These are phyloP conservation scores for Arachis stenosperma DNA, from an alignment of 306 rosid genomes.

Conservation along the genomic window DNA sequence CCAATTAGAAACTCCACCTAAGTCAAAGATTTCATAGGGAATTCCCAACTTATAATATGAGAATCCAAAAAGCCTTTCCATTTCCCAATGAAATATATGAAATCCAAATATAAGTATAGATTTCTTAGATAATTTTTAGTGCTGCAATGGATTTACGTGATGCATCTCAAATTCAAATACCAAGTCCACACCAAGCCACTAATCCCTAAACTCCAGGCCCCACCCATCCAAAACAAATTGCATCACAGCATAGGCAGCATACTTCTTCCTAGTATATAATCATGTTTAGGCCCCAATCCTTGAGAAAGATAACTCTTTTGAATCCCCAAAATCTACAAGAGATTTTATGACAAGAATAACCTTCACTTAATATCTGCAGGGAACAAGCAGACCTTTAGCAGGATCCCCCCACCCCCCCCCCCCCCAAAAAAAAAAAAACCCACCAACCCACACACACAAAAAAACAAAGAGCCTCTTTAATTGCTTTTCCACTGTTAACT, in stretches of 20 bases:
- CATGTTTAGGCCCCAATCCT: constrained; percentile 11
- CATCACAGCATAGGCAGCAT: constrained; percentile 2
- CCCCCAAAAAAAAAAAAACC: too few species aligned
- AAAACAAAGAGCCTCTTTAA: background rate
- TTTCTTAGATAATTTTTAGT: constrained; percentile 3
- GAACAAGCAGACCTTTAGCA: background rate
- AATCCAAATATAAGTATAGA: background rate
- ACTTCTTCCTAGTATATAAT: constrained; percentile 7
- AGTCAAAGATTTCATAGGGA: background rate
- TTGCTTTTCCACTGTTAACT: background rate
- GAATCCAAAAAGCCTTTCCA: constrained; percentile 14
- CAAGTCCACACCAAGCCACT: background rate
- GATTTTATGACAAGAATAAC: constrained; percentile 14
- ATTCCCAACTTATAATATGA: background rate
- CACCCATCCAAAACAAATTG: constrained; percentile 7
- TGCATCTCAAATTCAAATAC: constrained; percentile 18
- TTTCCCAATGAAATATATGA: constrained; percentile 20
- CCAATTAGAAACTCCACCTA: background rate
- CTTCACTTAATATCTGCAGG: constrained; percentile 6
- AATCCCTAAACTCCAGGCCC: background rate
- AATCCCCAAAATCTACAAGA: constrained; percentile 10
- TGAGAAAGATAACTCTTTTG: background rate
- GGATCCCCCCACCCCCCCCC: too few species aligned
- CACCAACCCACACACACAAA: too few species aligned
- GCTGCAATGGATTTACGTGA: constrained; percentile 9